Base-by-base conservation (phyloP, 805 yeast species). In the Candida arabinofermentans region DNA sequence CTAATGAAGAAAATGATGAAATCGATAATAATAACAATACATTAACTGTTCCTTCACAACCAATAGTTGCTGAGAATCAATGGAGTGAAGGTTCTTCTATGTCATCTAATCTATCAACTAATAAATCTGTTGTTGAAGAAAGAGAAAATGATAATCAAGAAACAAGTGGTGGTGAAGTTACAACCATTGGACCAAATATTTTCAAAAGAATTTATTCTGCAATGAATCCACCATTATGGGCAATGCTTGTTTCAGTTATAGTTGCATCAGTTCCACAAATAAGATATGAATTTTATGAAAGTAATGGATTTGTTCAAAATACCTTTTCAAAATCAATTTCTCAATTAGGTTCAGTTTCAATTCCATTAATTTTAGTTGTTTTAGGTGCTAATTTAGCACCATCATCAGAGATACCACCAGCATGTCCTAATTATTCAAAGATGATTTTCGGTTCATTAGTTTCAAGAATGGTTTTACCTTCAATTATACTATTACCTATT, bases 191-290 rank as follows among this genome's bases (percentile, higher is more conserved):
- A 6, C 29, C n/a, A n/a, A 48, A 26, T 30, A 17, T 34, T 4
- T 18, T 44, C 10, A 40, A 36, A 5, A 44, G 40, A 27, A 45
- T 61, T 17, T 8, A 49, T 4, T 41, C 54, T 8, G 49, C 54
- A 34, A 81, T 85, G 86, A 85, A 85, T 55, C 93, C 95, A n/a
- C 95, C 93, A 13, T 65, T 85, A 42, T 85, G 81, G 64, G 81
- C 95, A 8, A 85, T 85, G 90, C 57, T 80, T 9, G 60, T 79
- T 1, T 74, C 90, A 3, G 75, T 85, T 13, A 40, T 83, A 19
- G 83, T 85, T 42, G 93, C 91, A 3, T 74, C 86, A 0, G 66
- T 82, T 16, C 81, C 85, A 5, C 62, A 64, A 3, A 50, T 85
- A 14, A 83, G 81, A 53, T 64, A 67, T 27, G 67, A 70, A 40